Evolutionary conservation across 441 rosid genomes (phyloP).

Genomic region (Rhodomyrtus psidioides): DNA sequence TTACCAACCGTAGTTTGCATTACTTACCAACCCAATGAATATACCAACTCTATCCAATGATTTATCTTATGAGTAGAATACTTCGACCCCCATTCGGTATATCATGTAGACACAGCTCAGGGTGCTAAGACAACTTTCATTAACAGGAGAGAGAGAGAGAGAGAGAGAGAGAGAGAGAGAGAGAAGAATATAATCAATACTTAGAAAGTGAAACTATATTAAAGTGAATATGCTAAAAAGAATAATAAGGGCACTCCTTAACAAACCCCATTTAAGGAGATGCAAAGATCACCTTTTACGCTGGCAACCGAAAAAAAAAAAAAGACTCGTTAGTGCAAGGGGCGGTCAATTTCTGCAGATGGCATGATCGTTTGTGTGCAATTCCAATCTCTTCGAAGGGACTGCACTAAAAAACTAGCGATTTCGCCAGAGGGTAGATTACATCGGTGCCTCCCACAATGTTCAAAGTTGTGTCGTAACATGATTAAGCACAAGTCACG

Average conservation of each 20-base stretch:
- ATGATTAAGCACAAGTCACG: background rate
- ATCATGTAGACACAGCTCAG: background rate
- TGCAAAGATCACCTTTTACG: background rate
- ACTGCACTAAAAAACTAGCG: background rate
- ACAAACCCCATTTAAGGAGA: background rate
- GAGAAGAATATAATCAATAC: background rate
- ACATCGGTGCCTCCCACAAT: background rate
- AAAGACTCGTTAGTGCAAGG: background rate
- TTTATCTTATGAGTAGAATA: no score
- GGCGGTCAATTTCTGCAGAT: background rate
- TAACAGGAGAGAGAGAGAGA: no score
- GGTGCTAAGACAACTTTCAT: background rate
- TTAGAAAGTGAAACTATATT: no score
- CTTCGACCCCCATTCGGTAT: background rate
- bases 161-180: background rate
- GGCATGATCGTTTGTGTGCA: background rate
- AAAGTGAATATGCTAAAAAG: no score
- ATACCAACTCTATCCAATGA: background rate
- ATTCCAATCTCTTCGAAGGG: background rate
- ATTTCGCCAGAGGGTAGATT: background rate
- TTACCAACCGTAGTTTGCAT: background rate
- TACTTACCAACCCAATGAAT: background rate
- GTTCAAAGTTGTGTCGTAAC: background rate
- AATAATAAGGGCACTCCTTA: no score
- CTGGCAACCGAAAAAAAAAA: no score